Evolutionary conservation across 345 rosid species (phyloP), one percentile per base, ranked within the genome.

Genomic region (Carallia pectinifolia): DNA sequence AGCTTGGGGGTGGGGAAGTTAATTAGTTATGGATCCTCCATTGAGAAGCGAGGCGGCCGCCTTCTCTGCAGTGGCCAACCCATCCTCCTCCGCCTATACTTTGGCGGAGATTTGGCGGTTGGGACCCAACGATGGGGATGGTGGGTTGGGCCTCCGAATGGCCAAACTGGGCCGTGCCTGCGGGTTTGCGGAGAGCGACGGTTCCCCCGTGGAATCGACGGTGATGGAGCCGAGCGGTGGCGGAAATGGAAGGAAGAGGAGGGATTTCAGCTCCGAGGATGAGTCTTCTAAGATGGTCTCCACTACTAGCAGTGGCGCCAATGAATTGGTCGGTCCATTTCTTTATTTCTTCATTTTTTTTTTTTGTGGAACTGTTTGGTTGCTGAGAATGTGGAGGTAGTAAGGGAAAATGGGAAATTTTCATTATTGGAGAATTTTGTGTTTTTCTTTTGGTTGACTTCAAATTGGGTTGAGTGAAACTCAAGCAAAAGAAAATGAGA

Each of bases 1-100:
- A 40, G 47, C 47, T 40, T 12, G 47, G 9, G 12, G 13, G 34
- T 12, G 9, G 47, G 13, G 23, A 23, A 23, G 23, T 23, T 23
- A 44, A 16, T 44, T 12, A 12, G 16, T 27, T 56, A 94, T 94
- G 98, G 96, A 94, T 84, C 89, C 90, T 77, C 93, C 98, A 29
- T 79, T 91, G 53, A 74, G 88, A 73, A 88, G 83, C 71, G 93
- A 87, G 67, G 50, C 15, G 40, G 40, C 40, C 4, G 82, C 93
- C 17, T 84, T 96, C 44, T 93, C 90, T 82, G 85, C 97, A 17
- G 82, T 90, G 33, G 93, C 93, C 2, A 88, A 90, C 80, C 95
- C 93, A 15, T 83, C 92, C 19, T 83, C 92, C 19, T 86, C 90
- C 27, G 85, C 96, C 71, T 77, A 77, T 66, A 37, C 67, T n/a